Evolutionary conservation across 768 basidiomycete genomes (phyloP).

Genomic region (Suillus bovinus): DNA sequence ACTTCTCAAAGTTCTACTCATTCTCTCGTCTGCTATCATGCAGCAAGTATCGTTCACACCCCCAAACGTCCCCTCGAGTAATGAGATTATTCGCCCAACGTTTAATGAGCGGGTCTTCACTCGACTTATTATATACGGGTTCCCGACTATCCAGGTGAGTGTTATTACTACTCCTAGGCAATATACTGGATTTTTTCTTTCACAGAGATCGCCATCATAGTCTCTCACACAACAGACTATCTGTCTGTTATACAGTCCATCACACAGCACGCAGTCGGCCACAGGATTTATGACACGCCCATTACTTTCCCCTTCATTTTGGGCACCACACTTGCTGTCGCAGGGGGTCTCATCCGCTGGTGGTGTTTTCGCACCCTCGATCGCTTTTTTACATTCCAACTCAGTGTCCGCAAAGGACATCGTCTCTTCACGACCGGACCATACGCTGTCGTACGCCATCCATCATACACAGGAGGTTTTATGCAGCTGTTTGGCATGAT

Average conservation of each 20-base stretch:
- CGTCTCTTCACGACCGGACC: conserved; percentile 42
- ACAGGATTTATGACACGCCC: neutral
- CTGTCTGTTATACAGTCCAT: neutral
- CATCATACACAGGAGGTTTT: conserved; percentile 39
- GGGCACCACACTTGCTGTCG: conserved; percentile 23
- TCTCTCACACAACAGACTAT: neutral
- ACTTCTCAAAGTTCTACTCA: conserved; percentile 41
- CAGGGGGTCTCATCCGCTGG: conserved; percentile 27
- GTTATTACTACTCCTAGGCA: neutral
- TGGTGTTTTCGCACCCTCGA: conserved; percentile 36
- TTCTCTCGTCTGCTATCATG: conserved; percentile 41
- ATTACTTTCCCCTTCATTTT: conserved; percentile 17
- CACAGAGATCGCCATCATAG: neutral
- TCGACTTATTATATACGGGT: neutral
- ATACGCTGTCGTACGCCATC: conserved; percentile 45
- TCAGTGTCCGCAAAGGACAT: conserved; percentile 42
- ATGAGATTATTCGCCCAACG: conserved; percentile 25
- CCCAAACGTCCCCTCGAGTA: conserved; percentile 42
- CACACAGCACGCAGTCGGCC: neutral
- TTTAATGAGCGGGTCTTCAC: conserved; percentile 3
- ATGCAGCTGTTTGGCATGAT: conserved; percentile 11
- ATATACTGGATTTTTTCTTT: conserved; percentile 2
- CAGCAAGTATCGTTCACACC: conserved; percentile 44
- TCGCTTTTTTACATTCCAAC: conserved; percentile 44
- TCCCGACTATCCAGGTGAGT: neutral